Percentiles rank a stretch among this genome's conserved stretches.
Evolutionary conservation across 768 basidiomycete species (phyloP).

Genomic region (Hortiboletus campestris): DNA sequence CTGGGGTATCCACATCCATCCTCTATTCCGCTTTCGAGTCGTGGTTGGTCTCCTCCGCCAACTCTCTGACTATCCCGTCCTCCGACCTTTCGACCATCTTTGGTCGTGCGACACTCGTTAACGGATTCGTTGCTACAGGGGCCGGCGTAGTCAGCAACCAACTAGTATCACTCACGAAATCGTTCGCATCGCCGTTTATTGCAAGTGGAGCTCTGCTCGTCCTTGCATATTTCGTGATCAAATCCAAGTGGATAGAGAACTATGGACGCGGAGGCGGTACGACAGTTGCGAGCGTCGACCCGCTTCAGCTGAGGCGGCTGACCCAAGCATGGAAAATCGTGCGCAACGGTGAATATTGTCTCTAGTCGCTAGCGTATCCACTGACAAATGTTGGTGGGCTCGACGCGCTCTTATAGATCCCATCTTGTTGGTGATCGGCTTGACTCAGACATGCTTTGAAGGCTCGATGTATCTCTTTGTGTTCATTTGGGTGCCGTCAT

Average conservation of each 20-base stretch:
- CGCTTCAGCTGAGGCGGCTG: conserved; percentile 53
- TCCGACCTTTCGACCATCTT: conserved; percentile 65
- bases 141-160: conserved; percentile 69
- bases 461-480: conserved; percentile 86
- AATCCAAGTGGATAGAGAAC: conserved; percentile 64
- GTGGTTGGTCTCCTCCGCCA: conserved; percentile 69
- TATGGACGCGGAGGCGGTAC: conserved; percentile 49
- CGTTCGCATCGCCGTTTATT: conserved; percentile 63
- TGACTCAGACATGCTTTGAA: conserved; percentile 80
- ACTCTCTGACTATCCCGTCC: conserved; percentile 48
- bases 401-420: conserved; percentile 42
- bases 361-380: background rate
- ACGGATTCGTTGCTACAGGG: conserved; percentile 66
- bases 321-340: conserved; percentile 59
- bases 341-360: conserved; percentile 38
- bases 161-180: conserved; percentile 49
- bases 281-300: conserved; percentile 28
- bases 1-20: conserved; percentile 72
- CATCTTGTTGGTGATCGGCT: conserved; percentile 58
- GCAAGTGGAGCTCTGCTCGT: conserved; percentile 58
- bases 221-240: conserved; percentile 56
- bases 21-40: conserved; percentile 76
- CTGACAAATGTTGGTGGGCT: background rate
- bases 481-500: conserved; percentile 76
- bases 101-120: conserved; percentile 70